Evolutionary conservation across 805 yeast genomes (phyloP), one percentile per base, ranked within the genome.

Genomic region (Pichia exigua): DNA sequence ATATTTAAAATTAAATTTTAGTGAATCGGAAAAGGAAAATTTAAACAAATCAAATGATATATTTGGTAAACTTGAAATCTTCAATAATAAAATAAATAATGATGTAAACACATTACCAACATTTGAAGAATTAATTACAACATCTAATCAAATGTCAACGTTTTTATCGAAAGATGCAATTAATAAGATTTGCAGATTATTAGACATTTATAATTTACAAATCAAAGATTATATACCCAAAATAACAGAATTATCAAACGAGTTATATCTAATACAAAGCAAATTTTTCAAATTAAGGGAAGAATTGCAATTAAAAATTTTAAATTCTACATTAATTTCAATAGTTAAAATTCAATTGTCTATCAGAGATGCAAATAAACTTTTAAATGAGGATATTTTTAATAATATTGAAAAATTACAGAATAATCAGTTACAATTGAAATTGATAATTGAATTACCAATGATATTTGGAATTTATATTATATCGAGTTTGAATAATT

Each of bases 391-490:
- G 22, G 72, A 70, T 7, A 59, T 73, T 41, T 57, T 66, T 11
- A 61, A 57, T 17, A 63, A 63, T 43, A 54, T 74, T 21, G 57
- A 62, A 15, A 39, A 49, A 1, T 52, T 72, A n/a, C 72, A 65
- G 52, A 61, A 60, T 6, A 47, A 54, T 26, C 73, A 72, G 51
- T 51, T 67, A 11, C 63, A 59, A 24, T 50, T 68, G 15, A 65
- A 68, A 13, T 55, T 62, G 13, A 79, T 84, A 0, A 72, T 79
- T 15, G 94, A 87, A 62, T 61, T 87, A 27, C 95, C 95, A 0
- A 62, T 85, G 13, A 65, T 85, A 1, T 84, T 85, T 62, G 94
- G 94, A 1, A 69, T 84, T n/a, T 76, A 80, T 64, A 55, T 84
- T 3, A 73, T 85, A 45, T 91, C 86, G 56, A 73, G 70, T 44